Base-by-base conservation (phyloP, 345 rosid species). In the Gossypioides kirkii region DNA sequence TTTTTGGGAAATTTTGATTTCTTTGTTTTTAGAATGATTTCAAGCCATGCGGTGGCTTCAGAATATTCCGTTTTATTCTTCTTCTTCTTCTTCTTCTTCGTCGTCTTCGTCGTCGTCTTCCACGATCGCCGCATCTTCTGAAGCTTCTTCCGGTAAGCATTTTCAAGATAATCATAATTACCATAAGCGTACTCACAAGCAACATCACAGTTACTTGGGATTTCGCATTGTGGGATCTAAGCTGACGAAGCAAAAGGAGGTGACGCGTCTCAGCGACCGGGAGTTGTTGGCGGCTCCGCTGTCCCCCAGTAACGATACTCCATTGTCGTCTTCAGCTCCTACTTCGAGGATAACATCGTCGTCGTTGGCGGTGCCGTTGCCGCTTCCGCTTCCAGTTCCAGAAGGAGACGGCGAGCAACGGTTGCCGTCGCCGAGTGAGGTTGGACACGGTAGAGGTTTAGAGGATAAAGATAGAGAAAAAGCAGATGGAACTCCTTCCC, bases 41-140 rank as follows among this genome's bases (percentile, higher is more conserved):
- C 78, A 60, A 67, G 81, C 79, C 72, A 94, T 94, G 98, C 97
- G 92, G 74, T 94, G 97, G 96, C 84, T 87, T 75, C 86, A 77
- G 36, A 87, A 80, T 80, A 60, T 86, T 72, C 83, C 91, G 69
- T 84, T 79, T 70, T 79, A 32, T 32, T 32, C 90, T 10, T 74
- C 87, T 0, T 80, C 89, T n/a, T 78, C 83, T 20, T 20, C 59
- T 54, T 18, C 59, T n/a, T 53, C 23, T 53, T 18, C 59, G 0
- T 54, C 61, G 8, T 11, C 61, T 7, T 12, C 61, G 16, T 11
- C 61, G 1, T 56, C 61, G 20, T 56, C 61, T 6, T 61, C 83
- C 25, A 61, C 83, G 14, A 10, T 74, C 43, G 61, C 84, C 49
- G 54, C 79, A 69, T 36, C 83, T 0, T 73, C 84, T 56, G 71